phyloP scores from a whole-genome alignment of 1,284 basidiomycete genomes.

The Ustilago hordei region DNA sequence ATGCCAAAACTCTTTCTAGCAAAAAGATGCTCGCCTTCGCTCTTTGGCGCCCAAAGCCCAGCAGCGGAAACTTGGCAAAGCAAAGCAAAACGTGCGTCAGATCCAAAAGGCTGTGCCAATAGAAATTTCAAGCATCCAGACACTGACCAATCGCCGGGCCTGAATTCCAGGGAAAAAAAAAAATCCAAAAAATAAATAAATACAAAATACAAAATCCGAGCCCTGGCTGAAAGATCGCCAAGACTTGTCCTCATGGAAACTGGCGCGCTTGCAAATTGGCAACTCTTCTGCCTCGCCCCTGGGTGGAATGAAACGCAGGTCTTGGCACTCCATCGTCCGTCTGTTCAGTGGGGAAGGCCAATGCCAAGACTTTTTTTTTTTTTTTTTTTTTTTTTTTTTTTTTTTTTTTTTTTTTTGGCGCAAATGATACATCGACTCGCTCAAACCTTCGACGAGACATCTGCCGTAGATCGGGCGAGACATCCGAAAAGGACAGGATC shows the following conservation, averaged over 20 bases:
- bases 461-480: not conserved
- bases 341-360: not conserved
- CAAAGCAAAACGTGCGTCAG: conserved; percentile 1
- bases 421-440: conserved; percentile 8
- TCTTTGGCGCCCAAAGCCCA: not conserved
- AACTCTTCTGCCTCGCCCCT: not conserved
- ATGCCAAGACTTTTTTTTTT: conserved; percentile 28
- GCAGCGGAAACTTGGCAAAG: conserved; percentile 1
- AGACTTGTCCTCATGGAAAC: conserved; percentile 3
- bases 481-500: not conserved
- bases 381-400: too few species aligned
- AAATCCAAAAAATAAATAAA: not conserved
- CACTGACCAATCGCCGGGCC: not conserved
- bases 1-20: not conserved
- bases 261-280: not conserved
- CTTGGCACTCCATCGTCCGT: conserved; percentile 29
- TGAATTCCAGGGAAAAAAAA: not conserved
- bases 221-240: conserved; percentile 12
- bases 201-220: not conserved
- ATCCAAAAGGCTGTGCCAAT: conserved; percentile 1
- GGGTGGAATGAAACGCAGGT: conserved; percentile 25
- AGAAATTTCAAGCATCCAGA: not conserved
- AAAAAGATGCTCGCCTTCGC: not conserved
- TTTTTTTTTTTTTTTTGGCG: not conserved
- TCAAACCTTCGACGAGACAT: conserved; percentile 1